Evolutionary conservation across 495 filamentous ascomycete genomes (phyloP), one percentile per base, ranked within the genome.

Genomic region (Penicillium riverlandense): DNA sequence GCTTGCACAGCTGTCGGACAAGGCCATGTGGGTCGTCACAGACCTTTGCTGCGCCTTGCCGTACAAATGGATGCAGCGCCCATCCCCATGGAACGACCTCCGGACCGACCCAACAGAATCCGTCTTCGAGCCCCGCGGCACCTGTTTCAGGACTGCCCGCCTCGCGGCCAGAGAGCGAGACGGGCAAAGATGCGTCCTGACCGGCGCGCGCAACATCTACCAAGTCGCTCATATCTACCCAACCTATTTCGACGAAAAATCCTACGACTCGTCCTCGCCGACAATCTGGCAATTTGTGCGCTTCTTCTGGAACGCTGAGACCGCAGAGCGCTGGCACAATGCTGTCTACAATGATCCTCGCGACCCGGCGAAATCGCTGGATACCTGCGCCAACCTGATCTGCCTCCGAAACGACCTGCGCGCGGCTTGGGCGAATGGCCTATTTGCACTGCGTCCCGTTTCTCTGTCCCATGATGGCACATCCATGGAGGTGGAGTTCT

Each of bases 401-500:
- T 53, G 50, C 11, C 41, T 53, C 22, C 41, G 46, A 10, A 37
- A 16, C 11, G 47, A 44, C 22, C 28, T 53, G 9, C 47, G 41
- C 0, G n/a, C 34, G 4, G 47, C 31, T 8, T 53, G 47, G 37
- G 11, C 15, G 1, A n/a, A 31, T 29, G 50, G 41, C 11, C 22
- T 40, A 22, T 53, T 42, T 30, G 50, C 40, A 5, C 15, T 53
- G 10, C 44, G 37, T n/a, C 50, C 50, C 2, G 35, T 41, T 36
- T 39, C 13, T 11, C 5, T 45, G 2, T 41, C 45, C 2, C 8
- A 15, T 3, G 37, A 50, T 22, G 37, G 29, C 7, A 32, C 34
- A 8, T 28, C 45, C 27, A 27, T 53, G 15, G 46, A 49, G 11
- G 32, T 53, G 3, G 50, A 53, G 27, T 53, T 49, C 13, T 37